Base-by-base conservation (phyloP, 768 basidiomycete species). In the Pisolithus sp. region DNA sequence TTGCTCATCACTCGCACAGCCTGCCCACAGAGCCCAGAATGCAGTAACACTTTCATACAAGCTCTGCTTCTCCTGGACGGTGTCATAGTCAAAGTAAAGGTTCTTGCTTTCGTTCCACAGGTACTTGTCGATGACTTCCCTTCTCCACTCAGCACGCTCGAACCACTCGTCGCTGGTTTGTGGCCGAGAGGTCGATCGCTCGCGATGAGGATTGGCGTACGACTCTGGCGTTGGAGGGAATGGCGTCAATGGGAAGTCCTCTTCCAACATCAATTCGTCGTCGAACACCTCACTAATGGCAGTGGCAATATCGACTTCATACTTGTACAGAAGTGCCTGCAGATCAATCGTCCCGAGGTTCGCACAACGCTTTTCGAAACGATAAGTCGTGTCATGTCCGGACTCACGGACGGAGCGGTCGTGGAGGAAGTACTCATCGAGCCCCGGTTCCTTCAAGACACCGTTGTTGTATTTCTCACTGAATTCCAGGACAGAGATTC, bases 351-450 rank as follows among this genome's bases (percentile, higher is more conserved):
- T 99, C 5, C 86, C 95, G 39, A 99, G 82, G 71, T 97, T 95
- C 18, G 93, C 95, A 62, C 93, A 97, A 17, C 91, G 87, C 73
- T 94, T 93, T 76, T 99, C 95, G 66, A 99, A 92, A 13, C 95
- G 83, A 69, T 99, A 99, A 3, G 92, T 90, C 47, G 93, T 95
- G 67, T 95, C 93, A 68, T 95, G 93, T 37, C 95, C 93, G 7
- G 89, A 92, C 73, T 99, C 95, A 48, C 95, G 87, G 28, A 99
- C 94, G 9, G 93, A 82, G 53, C 95, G 91, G 66, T 97, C 95
- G 68, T 96, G 95, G 55, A 95, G 68, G 76, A 99, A 97, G 75
- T 97, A 99, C 62, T 94, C 95, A 69, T 99, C 95, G 3, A 99
- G 80, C 50, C 72, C 80, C 5, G 93, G 93, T 68, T 95, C 93